Evolutionary conservation across 176 grass and related monocot species (phyloP).

Genomic region (Phragmites australis): DNA sequence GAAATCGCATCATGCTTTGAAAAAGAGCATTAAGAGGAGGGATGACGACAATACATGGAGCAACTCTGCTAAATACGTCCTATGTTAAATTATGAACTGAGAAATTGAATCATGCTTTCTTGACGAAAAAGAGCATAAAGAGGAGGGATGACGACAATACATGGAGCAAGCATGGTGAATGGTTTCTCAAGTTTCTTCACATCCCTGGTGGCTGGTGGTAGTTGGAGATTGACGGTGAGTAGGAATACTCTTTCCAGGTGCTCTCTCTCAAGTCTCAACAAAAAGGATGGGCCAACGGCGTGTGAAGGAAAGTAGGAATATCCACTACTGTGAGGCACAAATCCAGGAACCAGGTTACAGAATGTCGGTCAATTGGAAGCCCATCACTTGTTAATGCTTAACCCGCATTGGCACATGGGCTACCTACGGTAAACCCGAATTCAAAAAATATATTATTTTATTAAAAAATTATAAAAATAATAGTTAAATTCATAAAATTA

Average conservation of each 20-base stretch:
- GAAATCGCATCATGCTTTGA: neutral
- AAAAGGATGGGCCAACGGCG: neutral
- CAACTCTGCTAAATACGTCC: too few species aligned
- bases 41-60: neutral
- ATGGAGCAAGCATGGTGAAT: neutral
- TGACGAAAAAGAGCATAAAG: neutral
- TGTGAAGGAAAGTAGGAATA: neutral
- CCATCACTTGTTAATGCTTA: neutral
- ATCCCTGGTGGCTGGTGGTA: neutral
- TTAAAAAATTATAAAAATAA: too few species aligned
- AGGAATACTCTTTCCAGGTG: neutral
- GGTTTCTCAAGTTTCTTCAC: neutral
- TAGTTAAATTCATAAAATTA: too few species aligned
- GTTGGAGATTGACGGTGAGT: neutral
- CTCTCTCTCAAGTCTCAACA: neutral
- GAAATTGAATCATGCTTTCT: neutral
- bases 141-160: neutral
- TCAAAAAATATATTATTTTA: too few species aligned
- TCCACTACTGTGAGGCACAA: neutral
- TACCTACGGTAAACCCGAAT: neutral
- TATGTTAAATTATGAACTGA: neutral
- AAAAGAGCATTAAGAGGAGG: neutral
- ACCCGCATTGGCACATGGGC: neutral
- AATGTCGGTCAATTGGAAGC: neutral
- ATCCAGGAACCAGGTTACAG: neutral